These are phyloP conservation scores for Candida berthetii DNA, from an alignment of 805 yeast species.

Conservation along the genomic window DNA sequence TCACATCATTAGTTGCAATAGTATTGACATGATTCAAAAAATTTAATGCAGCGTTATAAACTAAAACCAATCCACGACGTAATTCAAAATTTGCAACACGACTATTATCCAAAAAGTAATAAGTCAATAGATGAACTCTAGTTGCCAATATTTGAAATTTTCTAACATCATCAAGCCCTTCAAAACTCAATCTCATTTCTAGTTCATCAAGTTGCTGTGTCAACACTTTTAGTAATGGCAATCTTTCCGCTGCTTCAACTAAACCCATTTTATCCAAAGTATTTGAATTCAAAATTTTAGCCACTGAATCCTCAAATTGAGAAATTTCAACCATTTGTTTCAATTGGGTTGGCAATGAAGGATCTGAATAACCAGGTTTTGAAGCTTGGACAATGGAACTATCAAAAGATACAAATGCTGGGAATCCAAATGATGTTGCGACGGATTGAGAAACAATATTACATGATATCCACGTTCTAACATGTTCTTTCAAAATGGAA, in stretches of 20 bases:
- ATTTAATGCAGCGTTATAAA: conserved; percentile 75
- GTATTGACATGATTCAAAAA: conserved; percentile 60
- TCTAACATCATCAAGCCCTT: conserved; percentile 59
- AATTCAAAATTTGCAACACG: conserved; percentile 44
- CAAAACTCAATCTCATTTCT: conserved; percentile 47
- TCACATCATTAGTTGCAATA: conserved; percentile 52
- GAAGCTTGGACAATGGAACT: conserved; percentile 53
- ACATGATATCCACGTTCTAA: conserved; percentile 90
- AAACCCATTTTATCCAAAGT: conserved; percentile 61
- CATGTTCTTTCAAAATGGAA: conserved; percentile 60
- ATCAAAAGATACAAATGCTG: conserved; percentile 86
- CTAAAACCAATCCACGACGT: conserved; percentile 65
- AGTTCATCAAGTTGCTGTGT: conserved; percentile 70
- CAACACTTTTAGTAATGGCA: conserved; percentile 68
- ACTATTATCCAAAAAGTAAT: conserved; percentile 64
- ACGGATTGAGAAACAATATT: conserved; percentile 86
- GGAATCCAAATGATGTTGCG: conserved; percentile 92
- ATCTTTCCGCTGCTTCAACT: conserved; percentile 61
- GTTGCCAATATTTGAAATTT: conserved; percentile 65
- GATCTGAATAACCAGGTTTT: conserved; percentile 33
- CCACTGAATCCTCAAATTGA: conserved; percentile 80
- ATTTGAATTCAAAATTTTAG: conserved; percentile 68
- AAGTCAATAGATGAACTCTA: conserved; percentile 76
- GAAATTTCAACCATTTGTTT: conserved; percentile 78
- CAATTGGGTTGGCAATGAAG: conserved; percentile 27